Base-by-base conservation (phyloP, 2,329 filamentous ascomycete species). In the Microdochium bolleyi region DNA sequence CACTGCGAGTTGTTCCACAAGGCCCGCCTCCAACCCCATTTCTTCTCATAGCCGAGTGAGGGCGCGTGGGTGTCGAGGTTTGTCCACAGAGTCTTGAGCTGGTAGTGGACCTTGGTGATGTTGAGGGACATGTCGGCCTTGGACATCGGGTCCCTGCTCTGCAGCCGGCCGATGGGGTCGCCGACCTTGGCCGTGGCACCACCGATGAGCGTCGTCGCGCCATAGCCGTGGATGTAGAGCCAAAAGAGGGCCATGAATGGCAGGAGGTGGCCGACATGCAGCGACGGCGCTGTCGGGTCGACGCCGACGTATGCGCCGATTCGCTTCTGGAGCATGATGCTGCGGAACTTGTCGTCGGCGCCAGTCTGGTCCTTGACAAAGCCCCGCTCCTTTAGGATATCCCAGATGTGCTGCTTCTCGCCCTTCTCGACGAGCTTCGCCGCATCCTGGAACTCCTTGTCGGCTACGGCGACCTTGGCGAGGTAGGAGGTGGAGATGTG, bases 201-300 rank as follows among this genome's bases (percentile, higher is more conserved):
- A 49, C 88, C 88, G 53, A 91, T 66, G 53, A 94, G 73, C 38
- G 81, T 84, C 50, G 88, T 73, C 24, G 85, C 77, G 30, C 80
- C 74, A 65, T 86, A 85, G 24, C 89, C 89, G 64, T 91, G 76
- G 58, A 91, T 74, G 70, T 89, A 90, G 74, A 92, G 80, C 86
- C 88, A 92, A 71, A 90, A 91, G 24, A 92, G 73, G 16, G 87
- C 82, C 89, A 94, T 94, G 52, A 92, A 75, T 22, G 89, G 87
- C 14, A 94, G 74, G 5, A 95, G 75, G 64, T 95, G 88, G 54
- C 89, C 89, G 49, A 94, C 75, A 62, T 95, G 89, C 54, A 94
- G 73, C 2, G 89, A 94, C 53, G 82, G 75, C 14, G 88, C 88
- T 0, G 89, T 94, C 4, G 89, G 88, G 64, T 95, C 89, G 62